Evolutionary conservation across 2,329 filamentous ascomycete genomes (phyloP).

Genomic region (Colletotrichum kahawae): DNA sequence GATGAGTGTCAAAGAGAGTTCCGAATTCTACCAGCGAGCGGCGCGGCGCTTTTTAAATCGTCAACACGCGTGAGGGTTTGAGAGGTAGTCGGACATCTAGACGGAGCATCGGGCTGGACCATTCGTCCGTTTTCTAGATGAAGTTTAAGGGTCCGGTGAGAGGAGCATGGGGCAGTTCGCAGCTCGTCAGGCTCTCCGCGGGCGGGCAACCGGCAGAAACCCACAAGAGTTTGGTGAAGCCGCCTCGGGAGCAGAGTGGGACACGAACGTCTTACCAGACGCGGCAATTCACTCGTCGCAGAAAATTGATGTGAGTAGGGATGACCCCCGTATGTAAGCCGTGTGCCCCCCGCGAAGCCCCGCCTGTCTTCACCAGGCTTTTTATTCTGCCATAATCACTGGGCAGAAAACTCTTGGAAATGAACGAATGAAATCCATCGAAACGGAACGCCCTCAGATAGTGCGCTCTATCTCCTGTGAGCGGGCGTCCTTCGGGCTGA

Average conservation of each 20-base stretch:
- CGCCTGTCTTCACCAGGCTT: neutral
- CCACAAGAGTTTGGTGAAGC: neutral
- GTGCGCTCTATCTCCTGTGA: neutral
- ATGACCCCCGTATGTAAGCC: neutral
- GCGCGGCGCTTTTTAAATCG: neutral
- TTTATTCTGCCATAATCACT: neutral
- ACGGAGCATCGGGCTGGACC: neutral
- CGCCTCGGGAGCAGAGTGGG: neutral
- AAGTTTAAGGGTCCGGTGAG: neutral
- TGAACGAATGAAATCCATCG: neutral
- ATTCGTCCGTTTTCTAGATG: neutral
- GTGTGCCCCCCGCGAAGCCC: neutral
- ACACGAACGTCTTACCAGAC: constrained; percentile 10
- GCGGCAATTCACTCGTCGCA: constrained; percentile 3
- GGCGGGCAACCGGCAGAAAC: neutral
- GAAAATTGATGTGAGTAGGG: neutral
- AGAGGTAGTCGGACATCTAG: neutral
- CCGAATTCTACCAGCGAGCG: neutral
- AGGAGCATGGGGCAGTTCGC: neutral
- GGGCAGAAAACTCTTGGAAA: neutral
- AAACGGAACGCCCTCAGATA: neutral
- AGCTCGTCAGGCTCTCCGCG: neutral
- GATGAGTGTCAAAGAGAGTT: neutral
- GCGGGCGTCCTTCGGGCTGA: neutral
- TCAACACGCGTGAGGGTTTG: neutral